These are phyloP conservation scores for Emergomyces africanus DNA, from an alignment of 2,329 filamentous ascomycete genomes.

Conservation along the genomic window DNA sequence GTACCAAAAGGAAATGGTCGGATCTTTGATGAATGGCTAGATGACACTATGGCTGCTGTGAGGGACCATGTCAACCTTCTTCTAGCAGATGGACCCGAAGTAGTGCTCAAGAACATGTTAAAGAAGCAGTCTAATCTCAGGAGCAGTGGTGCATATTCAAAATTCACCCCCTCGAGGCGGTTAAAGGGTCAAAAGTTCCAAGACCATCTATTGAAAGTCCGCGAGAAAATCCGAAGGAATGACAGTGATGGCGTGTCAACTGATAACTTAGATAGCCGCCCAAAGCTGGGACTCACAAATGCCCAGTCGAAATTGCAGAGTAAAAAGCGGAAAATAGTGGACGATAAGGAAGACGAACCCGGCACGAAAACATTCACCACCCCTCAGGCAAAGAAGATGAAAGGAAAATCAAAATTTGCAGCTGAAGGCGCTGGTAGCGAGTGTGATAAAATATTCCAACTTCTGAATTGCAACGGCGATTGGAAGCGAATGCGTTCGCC, in stretches of 20 bases:
- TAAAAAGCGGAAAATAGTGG: constrained; percentile 12
- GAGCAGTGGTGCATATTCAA: constrained; percentile 26
- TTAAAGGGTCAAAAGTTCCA: constrained; percentile 19
- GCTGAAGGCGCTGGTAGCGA: neutral
- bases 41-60: constrained; percentile 31
- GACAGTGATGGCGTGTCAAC: neutral
- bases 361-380: constrained; percentile 2
- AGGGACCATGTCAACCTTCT: constrained; percentile 29
- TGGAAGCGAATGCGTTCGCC: constrained; percentile 21
- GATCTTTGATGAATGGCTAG: constrained; percentile 43
- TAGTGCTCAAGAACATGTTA: constrained; percentile 21
- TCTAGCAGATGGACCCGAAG: constrained; percentile 16
- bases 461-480: constrained; percentile 14
- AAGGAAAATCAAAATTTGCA: neutral
- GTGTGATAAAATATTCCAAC: constrained; percentile 14
- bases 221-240: constrained; percentile 2
- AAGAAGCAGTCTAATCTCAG: constrained; percentile 18
- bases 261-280: neutral
- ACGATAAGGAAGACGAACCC: constrained; percentile 8
- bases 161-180: constrained; percentile 24
- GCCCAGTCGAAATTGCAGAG: neutral
- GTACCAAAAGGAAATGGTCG: constrained; percentile 31
- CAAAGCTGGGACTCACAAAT: neutral
- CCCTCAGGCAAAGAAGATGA: neutral
- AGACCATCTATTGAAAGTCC: constrained; percentile 11